Percentiles rank a stretch among this genome's conserved stretches.
phyloP scores from a whole-genome alignment of 208 protist genomes.

The Leishmania tropica region DNA sequence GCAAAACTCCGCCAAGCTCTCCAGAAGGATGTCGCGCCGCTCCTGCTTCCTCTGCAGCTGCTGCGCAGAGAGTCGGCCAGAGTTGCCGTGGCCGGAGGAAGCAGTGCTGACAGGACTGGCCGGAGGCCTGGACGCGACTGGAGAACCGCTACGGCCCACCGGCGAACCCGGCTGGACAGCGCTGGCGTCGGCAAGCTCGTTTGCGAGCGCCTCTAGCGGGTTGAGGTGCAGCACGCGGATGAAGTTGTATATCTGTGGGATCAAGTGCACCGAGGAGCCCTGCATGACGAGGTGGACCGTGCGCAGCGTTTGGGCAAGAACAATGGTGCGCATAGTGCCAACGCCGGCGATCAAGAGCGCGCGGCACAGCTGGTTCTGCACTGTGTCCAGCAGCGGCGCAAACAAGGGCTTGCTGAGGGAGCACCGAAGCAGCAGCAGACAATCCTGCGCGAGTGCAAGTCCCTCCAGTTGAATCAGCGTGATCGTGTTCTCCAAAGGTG shows the following conservation, averaged over 20 bases:
- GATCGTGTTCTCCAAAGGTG: slow-evolving; percentile 20
- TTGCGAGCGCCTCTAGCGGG: slow-evolving; percentile 60
- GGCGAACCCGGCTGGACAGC: slow-evolving; percentile 8
- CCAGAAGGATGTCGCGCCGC: slow-evolving; percentile 80
- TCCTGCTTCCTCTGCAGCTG: slow-evolving; percentile 53
- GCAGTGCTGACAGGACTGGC: slow-evolving; percentile 17
- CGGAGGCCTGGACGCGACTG: background rate
- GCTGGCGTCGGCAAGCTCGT: slow-evolving; percentile 36
- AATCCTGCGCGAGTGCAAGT: slow-evolving; percentile 64
- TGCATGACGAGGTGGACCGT: slow-evolving; percentile 76
- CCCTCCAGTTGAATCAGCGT: slow-evolving; percentile 77
- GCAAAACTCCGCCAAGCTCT: slow-evolving; percentile 88
- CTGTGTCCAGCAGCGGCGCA: slow-evolving; percentile 39
- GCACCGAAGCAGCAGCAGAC: slow-evolving; percentile 53
- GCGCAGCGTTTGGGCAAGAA: slow-evolving; percentile 84
- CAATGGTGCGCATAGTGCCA: slow-evolving; percentile 63
- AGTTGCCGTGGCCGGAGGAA: slow-evolving; percentile 3
- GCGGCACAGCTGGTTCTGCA: slow-evolving; percentile 80
- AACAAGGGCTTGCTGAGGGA: slow-evolving; percentile 11
- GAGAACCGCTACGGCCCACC: slow-evolving; percentile 3
- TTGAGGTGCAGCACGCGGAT: slow-evolving; percentile 80
- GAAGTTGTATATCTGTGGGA: slow-evolving; percentile 86
- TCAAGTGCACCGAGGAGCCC: slow-evolving; percentile 45
- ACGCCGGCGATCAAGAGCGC: slow-evolving; percentile 74
- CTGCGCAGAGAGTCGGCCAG: slow-evolving; percentile 20